Base-by-base conservation (phyloP, 1,284 basidiomycete species). In the Psilocybe mexicana region DNA sequence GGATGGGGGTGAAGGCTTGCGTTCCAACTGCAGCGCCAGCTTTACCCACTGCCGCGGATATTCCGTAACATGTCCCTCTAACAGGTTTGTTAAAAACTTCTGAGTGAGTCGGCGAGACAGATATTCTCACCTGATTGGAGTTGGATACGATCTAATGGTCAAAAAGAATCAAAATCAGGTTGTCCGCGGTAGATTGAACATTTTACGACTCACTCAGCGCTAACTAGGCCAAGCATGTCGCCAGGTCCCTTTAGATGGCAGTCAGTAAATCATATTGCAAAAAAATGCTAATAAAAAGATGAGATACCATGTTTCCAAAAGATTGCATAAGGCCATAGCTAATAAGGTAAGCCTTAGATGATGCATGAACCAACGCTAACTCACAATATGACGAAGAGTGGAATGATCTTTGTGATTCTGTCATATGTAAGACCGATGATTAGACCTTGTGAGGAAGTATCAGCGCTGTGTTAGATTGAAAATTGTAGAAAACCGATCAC, bases 1-100 rank as follows among this genome's bases (percentile, higher is more conserved):
- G 87, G 61, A 92, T 90, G 2, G 88, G 88, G 3, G 85, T 88
- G 71, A 92, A 92, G 0, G 80, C 87, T 68, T 93, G 87, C 0
- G 87, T 90, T 2, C 91, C 91, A 54, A 92, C 66, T 14, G 87
- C 91, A 6, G 90, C 90, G 4, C 91, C 91, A 0, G 84, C 78
- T 69, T 93, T 93, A 4, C 89, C 90, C 6, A 91, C 71, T 0
- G 88, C 88, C 8, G 88, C 86, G 43, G 85, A 85, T 50, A 92
- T 66, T 3, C 88, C 88, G 62, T 88, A 90, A 66, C 84, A 86
- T 3, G 87, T 87, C 5, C 87, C 89, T 53, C 82, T 84, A 58
- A 35, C 4, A 11, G 47, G 51, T 43, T 35, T 5, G 24, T 49
- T 54, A 6, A 12, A 4, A 28, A 7, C 35, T 23, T 40, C 8